Evolutionary conservation across 345 rosid genomes (phyloP), one percentile per base, ranked within the genome.

Genomic region (Excoecaria cochinchinensis): DNA sequence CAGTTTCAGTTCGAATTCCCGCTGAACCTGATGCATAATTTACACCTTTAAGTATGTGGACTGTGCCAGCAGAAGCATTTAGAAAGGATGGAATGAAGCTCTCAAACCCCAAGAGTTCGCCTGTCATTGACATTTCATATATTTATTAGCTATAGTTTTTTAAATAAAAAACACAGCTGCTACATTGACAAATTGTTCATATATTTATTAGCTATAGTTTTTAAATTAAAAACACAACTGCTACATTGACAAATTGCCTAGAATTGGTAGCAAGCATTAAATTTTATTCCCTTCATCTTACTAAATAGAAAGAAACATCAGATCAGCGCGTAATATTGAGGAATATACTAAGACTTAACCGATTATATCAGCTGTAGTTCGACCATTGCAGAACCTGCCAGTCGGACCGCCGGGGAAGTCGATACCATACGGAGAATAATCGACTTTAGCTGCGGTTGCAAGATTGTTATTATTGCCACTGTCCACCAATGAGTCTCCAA

Each of bases 401-500:
- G 75, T 79, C 2, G 78, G 78, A 13, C 60, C 78, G 15, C 14
- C 31, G 0, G 82, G 75, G n/a, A 79, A 79, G 47, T 73, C 76
- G 44, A 77, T 77, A 0, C 61, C 72, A 6, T 71, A 77, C 0
- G 72, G 72, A 3, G 57, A 46, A 36, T 79, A 79, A 55, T 79
- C 38, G 62, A n/a, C 78, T 36, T 69, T 79, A 12, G 74, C 74
- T 0, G 17, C 0, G 3, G 78, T 79, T 4, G 12, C 25, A 57
- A 79, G 82, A 9, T 24, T 8, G 69, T 71, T 71, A 38, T 75
- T 75, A 15, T 71, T 75, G 31, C 76, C 82, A 17, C 69, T 24
- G 14, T 79, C 69, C 0, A 70, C 75, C 25, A 75, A 47, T 1
- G 82, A 75, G 46, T 79, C 82, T 53, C 78, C 75, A 16, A 78